Conservation (phyloP, 148 eudicot species). For the Polygonum aviculare region DNA sequence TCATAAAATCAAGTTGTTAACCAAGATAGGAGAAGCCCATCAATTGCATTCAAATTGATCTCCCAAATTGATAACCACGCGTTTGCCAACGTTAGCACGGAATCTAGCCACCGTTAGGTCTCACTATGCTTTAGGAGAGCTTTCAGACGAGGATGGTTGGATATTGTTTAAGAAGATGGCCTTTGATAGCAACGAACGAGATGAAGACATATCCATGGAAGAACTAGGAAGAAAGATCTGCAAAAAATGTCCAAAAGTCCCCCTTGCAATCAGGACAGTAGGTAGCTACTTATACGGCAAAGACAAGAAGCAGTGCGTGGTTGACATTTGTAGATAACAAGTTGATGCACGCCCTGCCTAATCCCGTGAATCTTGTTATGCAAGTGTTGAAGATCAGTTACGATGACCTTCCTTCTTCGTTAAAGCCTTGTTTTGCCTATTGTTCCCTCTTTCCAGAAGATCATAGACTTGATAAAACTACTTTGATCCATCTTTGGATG, state of each 20-base stretch:
- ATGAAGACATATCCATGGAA: background rate
- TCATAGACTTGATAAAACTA: background rate
- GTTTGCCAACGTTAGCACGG: conserved; percentile 17
- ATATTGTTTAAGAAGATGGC: conserved; percentile 24
- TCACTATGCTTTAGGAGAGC: conserved; percentile 13
- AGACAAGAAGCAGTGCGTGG: conserved; percentile 26
- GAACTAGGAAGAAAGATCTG: conserved; percentile 5
- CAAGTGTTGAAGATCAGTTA: conserved; percentile 30
- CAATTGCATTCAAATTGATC: too few relatives aligned
- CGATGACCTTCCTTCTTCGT: conserved; percentile 5
- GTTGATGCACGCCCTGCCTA: conserved; percentile 14
- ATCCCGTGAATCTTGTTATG: conserved; percentile 14
- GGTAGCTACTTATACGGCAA: conserved; percentile 22
- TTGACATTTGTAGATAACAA: conserved; percentile 11
- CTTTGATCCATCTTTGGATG: too few relatives aligned
- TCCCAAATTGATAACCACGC: conserved; percentile 23
- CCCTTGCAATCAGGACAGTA: conserved; percentile 23
- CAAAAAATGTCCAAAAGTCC: conserved; percentile 15
- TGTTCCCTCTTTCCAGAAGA: too few relatives aligned
- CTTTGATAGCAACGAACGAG: conserved; percentile 4
- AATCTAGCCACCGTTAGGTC: conserved; percentile 14
- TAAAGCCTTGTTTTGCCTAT: background rate
- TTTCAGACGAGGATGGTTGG: conserved; percentile 22
- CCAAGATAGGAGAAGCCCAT: too few relatives aligned
- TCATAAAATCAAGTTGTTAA: too few relatives aligned